phyloP scores from a whole-genome alignment of 1,284 basidiomycete genomes.

The Sporisorium iseilematis-ciliati region DNA sequence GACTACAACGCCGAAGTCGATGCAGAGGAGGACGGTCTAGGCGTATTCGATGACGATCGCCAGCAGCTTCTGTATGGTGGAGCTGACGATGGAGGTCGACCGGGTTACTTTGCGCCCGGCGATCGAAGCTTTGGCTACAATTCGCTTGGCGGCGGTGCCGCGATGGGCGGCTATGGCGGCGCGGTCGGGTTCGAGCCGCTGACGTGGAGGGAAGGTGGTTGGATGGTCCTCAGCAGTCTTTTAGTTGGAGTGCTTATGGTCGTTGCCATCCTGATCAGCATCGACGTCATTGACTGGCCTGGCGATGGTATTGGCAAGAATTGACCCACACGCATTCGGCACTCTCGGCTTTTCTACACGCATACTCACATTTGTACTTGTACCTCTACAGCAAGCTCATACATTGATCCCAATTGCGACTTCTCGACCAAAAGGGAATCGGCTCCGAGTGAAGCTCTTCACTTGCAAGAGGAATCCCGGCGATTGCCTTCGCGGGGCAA shows the following conservation, averaged over 20 bases:
- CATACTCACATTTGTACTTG: constrained; percentile 31
- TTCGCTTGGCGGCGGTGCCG: constrained; percentile 6
- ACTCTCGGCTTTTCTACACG: not conserved
- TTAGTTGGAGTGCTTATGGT: constrained; percentile 28
- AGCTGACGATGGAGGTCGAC: constrained; percentile 7
- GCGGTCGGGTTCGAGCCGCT: constrained; percentile 40
- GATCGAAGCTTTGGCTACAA: constrained; percentile 40
- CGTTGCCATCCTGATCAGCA: constrained; percentile 54
- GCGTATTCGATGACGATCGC: constrained; percentile 33
- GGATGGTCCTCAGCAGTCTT: constrained; percentile 39
- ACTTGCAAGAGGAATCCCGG: too few relatives aligned
- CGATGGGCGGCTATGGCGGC: constrained; percentile 13
- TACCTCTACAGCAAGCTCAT: constrained; percentile 16
- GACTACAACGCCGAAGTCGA: constrained; percentile 12
- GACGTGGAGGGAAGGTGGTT: constrained; percentile 33
- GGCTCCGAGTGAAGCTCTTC: not conserved
- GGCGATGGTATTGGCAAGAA: constrained; percentile 50
- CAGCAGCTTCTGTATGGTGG: constrained; percentile 34
- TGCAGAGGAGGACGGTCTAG: constrained; percentile 19
- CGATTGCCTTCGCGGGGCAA: too few relatives aligned
- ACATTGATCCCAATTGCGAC: not conserved
- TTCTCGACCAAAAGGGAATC: not conserved
- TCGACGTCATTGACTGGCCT: constrained; percentile 57
- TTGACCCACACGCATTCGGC: constrained; percentile 1
- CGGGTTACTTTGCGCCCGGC: constrained; percentile 33